Evolutionary conservation across 2,329 filamentous ascomycete genomes (phyloP), one percentile per base, ranked within the genome.

Genomic region (Cryphonectria naterciae): DNA sequence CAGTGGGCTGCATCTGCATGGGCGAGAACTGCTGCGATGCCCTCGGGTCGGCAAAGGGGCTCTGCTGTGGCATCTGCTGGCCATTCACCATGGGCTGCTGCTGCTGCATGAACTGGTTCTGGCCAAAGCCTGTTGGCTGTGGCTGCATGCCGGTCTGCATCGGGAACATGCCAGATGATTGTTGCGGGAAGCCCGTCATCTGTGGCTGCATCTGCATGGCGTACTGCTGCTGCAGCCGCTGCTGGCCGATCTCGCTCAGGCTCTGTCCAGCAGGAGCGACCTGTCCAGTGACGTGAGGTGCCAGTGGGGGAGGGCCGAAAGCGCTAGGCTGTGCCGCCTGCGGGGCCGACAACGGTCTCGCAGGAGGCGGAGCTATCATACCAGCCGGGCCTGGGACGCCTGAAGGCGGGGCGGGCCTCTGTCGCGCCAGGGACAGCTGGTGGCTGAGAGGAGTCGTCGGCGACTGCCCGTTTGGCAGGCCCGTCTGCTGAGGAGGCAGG

Each of bases 271-370:
- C 87, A 41, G 91, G 88, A 39, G 92, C 91, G 69, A 93, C 84
- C 74, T 89, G 89, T 15, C 95, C 94, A 6, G 96, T 98, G 80
- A 95, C 88, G 78, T 98, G 95, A 67, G 94, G 90, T 78, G 95
- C 91, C 75, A 98, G 82, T 22, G 93, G 90, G 65, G 93, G 89
- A 25, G 92, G 88, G 10, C 88, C 87, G 79, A 97, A 96, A 5
- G 85, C 87, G 79, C 87, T 94, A 62, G 90, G 89, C 77, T 92
- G 92, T 65, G 89, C 91, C 68, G 94, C 92, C 79, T 94, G 92
- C 37, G 96, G 95, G 54, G 96, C 95, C 56, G 95, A 98, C 17
- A 96, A 86, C 10, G 96, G 92, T 72, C 96, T 88, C 67, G 90
- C 88, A 15, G 89, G 94, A 15, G 89, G 94, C 10, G 94, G 94